Base-by-base conservation (phyloP, 2,329 filamentous ascomycete genomes). In the Mycocentrospora acerina region DNA sequence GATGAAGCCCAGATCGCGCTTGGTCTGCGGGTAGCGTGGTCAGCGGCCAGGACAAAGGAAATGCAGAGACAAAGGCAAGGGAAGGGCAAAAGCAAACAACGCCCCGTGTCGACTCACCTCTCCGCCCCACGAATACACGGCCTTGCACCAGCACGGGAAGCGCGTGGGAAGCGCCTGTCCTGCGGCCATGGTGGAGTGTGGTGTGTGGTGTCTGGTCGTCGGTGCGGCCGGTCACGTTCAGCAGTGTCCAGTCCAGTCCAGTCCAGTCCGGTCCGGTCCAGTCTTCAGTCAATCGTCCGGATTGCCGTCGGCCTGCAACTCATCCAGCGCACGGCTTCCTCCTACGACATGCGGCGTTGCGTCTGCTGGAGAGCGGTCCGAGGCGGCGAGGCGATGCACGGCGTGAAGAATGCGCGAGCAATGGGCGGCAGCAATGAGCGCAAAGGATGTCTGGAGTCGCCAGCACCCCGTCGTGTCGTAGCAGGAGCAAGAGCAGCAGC, bases 1-100 rank as follows among this genome's bases (percentile, higher is more conserved):
- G 55, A 98, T 86, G 69, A 98, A 98, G 12, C 93, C 93, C 41
- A 98, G 78, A 65, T 98, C 93, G 67, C 86, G 83, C 74, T 95
- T 95, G 16, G 86, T 91, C 83, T 73, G 49, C n/a, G n/a, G n/a
- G n/a, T n/a, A n/a, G n/a, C n/a, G n/a, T n/a, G n/a, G n/a, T n/a
- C n/a, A n/a, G n/a, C n/a, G n/a, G n/a, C n/a, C n/a, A n/a, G n/a
- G n/a, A n/a, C n/a, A n/a, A n/a, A n/a, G n/a, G n/a, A n/a, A n/a
- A n/a, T n/a, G n/a, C 27, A 37, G 33, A 17, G 12, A 29, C 27
- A 19, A 17, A 26, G 55, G 65, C 46, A 67, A 62, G 16, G 2
- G 19, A 18, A 31, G 25, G 46, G 35, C 41, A 35, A 19, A 40
- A 33, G 42, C 25, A 46, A 46, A 24, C 24, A 29, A 24, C 19